A percentile compares a stretch with the other conserved stretches of the same genome.
phyloP scores from a whole-genome alignment of 140 eudicot species.

The Cichorium intybus region DNA sequence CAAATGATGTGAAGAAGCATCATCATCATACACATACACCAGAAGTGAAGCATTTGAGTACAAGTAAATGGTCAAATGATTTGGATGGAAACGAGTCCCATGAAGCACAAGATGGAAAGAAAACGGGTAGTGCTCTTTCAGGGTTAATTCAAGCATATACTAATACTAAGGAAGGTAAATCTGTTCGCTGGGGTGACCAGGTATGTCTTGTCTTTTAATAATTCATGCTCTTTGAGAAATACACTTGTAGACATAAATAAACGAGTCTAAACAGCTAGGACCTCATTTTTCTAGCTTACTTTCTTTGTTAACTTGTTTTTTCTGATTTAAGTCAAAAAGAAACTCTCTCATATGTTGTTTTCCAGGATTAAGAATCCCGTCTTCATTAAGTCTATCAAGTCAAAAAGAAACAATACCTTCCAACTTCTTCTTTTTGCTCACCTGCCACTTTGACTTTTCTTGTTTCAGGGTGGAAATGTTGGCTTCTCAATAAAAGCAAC shows the following conservation, averaged over 20 bases:
- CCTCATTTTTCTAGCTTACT: no score
- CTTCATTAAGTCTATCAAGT: no score
- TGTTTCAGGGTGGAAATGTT: conserved; percentile 55
- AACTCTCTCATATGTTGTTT: no score
- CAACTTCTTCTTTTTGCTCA: no score
- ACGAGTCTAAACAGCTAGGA: no score
- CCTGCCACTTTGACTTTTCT: neutral
- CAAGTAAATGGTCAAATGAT: conserved; percentile 89
- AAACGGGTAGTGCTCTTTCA: conserved; percentile 44
- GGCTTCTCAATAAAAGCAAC: conserved; percentile 80
- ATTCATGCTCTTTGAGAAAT: neutral
- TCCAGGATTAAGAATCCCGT: no score
- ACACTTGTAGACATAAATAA: no score
- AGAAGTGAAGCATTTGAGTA: conserved; percentile 77
- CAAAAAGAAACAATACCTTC: no score
- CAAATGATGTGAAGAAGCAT: conserved; percentile 35
- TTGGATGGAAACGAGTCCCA: conserved; percentile 61
- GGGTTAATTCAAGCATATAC: conserved; percentile 59
- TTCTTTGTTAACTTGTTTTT: no score
- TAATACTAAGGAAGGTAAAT: conserved; percentile 85
- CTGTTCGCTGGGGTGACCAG: conserved; percentile 94
- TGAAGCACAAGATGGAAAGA: conserved; percentile 34
- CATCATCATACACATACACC: conserved; percentile 24
- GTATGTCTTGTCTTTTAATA: conserved; percentile 33
- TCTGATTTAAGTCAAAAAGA: no score